phyloP scores from a whole-genome alignment of 441 rosid genomes.

The Bruguiera hainesii region DNA sequence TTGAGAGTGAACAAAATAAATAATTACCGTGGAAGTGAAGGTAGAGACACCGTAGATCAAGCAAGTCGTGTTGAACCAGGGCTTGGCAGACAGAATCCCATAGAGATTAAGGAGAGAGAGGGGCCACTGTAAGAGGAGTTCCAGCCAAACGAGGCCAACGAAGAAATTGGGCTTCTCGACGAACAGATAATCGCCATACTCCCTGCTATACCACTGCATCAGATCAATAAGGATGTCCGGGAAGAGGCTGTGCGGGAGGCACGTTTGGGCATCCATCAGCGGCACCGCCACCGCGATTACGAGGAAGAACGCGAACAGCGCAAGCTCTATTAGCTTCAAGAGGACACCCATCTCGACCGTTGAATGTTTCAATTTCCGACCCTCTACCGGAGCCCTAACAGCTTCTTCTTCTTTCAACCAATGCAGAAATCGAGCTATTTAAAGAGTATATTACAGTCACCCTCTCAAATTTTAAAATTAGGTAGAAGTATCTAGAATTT shows the following conservation, averaged over 20 bases:
- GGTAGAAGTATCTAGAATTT: too few species aligned
- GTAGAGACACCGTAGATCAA: constrained; percentile 66
- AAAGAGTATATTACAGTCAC: too few species aligned
- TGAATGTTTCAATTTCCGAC: too few species aligned
- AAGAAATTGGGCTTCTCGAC: constrained; percentile 72
- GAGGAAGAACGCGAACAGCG: constrained; percentile 51
- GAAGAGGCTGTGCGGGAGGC: constrained; percentile 40
- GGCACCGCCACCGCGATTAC: constrained; percentile 49
- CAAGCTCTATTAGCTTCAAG: constrained; percentile 42
- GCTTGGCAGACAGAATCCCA: constrained; percentile 49
- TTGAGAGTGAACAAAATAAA: background rate
- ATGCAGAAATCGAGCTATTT: too few species aligned
- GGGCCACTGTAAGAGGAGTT: constrained; percentile 75
- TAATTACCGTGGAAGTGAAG: constrained; percentile 61
- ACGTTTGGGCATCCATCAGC: constrained; percentile 53
- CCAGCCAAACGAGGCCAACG: constrained; percentile 65
- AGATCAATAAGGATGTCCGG: constrained; percentile 52
- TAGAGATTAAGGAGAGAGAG: constrained; percentile 55
- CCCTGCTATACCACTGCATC: constrained; percentile 34
- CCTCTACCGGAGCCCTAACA: too few species aligned
- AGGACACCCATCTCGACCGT: constrained; percentile 38
- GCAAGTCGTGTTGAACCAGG: constrained; percentile 75
- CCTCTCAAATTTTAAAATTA: too few species aligned
- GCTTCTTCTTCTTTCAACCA: too few species aligned
- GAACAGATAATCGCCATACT: constrained; percentile 55